phyloP scores from a whole-genome alignment of 148 eudicot species.

The Rhododendron simsii region DNA sequence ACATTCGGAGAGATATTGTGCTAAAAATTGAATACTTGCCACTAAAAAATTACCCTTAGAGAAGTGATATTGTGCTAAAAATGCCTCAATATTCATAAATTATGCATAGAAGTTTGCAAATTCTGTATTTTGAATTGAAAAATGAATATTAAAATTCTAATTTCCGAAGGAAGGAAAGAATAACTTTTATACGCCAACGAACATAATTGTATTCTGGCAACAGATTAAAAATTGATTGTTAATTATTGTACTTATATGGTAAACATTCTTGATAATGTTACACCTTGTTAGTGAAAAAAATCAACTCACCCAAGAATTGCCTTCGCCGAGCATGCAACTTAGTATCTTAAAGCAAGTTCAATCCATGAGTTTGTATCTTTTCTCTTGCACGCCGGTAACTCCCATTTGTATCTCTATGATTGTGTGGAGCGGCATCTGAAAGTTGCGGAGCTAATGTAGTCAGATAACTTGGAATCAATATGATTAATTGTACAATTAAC shows the following conservation, averaged over 20 bases:
- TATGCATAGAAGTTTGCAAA: background rate
- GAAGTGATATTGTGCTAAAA: background rate
- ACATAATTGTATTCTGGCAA: background rate
- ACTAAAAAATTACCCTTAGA: too few species aligned
- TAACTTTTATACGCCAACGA: background rate
- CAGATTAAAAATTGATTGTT: background rate
- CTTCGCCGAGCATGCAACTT: conserved; percentile 7
- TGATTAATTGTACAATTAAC: background rate
- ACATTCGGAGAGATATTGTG: too few species aligned
- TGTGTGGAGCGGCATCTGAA: conserved; percentile 97
- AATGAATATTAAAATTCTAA: background rate
- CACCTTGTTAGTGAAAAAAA: background rate
- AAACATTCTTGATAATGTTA: background rate
- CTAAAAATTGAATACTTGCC: background rate
- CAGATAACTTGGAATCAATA: conserved; percentile 1
- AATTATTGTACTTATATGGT: background rate
- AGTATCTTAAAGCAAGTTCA: conserved; percentile 18
- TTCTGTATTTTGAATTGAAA: background rate
- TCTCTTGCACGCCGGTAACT: conserved; percentile 96
- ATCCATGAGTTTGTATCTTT: conserved; percentile 95
- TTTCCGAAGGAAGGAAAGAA: background rate
- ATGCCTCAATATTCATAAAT: background rate
- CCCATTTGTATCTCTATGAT: conserved; percentile 99
- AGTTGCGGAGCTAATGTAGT: conserved; percentile 7
- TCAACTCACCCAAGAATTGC: background rate